phyloP scores from a whole-genome alignment of 768 basidiomycete species.

The Obba rivulosa region DNA sequence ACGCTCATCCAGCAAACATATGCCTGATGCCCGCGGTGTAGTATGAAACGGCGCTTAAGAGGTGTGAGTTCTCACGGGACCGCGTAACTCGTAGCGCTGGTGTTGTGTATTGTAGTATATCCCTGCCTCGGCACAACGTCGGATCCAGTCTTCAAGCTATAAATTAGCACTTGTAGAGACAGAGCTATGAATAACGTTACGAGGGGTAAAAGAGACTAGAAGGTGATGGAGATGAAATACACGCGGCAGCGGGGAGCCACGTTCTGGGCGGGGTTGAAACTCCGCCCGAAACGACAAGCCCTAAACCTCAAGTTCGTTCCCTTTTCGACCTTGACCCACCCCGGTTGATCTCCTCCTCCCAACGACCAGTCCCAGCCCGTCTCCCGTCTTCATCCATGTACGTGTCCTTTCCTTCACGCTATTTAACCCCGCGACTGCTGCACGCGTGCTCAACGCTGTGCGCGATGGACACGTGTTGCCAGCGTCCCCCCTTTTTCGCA shows the following conservation, averaged over 20 bases:
- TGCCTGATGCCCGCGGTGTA: no score
- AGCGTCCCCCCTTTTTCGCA: slow-evolving; percentile 12
- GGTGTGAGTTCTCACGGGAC: no score
- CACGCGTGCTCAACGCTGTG: background rate
- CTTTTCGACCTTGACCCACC: slow-evolving; percentile 20
- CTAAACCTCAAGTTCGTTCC: slow-evolving; percentile 18
- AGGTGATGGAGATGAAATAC: background rate
- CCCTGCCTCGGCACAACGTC: no score
- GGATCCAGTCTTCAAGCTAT: no score
- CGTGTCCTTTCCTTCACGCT: slow-evolving; percentile 13
- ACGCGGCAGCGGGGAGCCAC: slow-evolving; percentile 10
- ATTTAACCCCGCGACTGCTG: background rate
- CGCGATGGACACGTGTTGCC: slow-evolving; percentile 12
- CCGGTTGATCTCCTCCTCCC: slow-evolving; percentile 21
- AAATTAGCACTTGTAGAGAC: no score
- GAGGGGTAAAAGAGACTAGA: no score
- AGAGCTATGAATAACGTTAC: no score
- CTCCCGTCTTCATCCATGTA: slow-evolving; percentile 22
- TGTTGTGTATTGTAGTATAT: no score
- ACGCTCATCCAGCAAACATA: no score
- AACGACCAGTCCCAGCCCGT: slow-evolving; percentile 18
- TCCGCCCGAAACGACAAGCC: slow-evolving; percentile 16
- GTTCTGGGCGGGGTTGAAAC: slow-evolving; percentile 14
- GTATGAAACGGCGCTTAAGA: no score
- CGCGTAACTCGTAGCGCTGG: no score